These are phyloP conservation scores for Apodospora peruviana DNA, from an alignment of 495 filamentous ascomycete genomes.

Conservation along the genomic window DNA sequence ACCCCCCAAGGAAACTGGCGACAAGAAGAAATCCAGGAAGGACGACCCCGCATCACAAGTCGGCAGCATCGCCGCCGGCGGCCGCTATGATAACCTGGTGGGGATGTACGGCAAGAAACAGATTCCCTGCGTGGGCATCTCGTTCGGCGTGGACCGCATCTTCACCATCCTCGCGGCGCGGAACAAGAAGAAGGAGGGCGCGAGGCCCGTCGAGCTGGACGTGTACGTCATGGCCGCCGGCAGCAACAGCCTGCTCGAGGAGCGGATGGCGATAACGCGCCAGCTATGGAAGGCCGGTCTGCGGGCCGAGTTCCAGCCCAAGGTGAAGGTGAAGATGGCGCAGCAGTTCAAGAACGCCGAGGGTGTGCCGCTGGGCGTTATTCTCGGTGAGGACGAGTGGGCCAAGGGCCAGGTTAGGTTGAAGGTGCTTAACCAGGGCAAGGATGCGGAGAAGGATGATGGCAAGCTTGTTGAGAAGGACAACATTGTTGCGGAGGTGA, in stretches of 20 bases:
- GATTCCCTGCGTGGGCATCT: slow-evolving; percentile 90
- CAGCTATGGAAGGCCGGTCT: slow-evolving; percentile 74
- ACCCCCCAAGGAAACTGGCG: background rate
- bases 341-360: slow-evolving; percentile 81
- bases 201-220: slow-evolving; percentile 61
- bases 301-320: slow-evolving; percentile 69
- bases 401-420: slow-evolving; percentile 69
- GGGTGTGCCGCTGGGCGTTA: slow-evolving; percentile 65
- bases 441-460: slow-evolving; percentile 69
- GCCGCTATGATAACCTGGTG: slow-evolving; percentile 88
- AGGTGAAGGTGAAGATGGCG: slow-evolving; percentile 72
- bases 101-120: slow-evolving; percentile 86
- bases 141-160: slow-evolving; percentile 92
- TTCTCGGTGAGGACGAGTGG: slow-evolving; percentile 79
- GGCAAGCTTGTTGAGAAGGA: slow-evolving; percentile 49
- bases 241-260: slow-evolving; percentile 74
- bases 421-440: slow-evolving; percentile 64
- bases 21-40: background rate
- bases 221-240: slow-evolving; percentile 92
- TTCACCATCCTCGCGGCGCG: slow-evolving; percentile 83
- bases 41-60: slow-evolving; percentile 8
- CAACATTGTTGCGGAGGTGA: slow-evolving; percentile 58
- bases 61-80: slow-evolving; percentile 82
- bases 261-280: slow-evolving; percentile 70
- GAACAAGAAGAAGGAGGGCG: slow-evolving; percentile 50